A percentile compares a stretch with the other conserved stretches of the same genome.
Conservation (phyloP, 345 rosid genomes). For the Citrus glauca region DNA sequence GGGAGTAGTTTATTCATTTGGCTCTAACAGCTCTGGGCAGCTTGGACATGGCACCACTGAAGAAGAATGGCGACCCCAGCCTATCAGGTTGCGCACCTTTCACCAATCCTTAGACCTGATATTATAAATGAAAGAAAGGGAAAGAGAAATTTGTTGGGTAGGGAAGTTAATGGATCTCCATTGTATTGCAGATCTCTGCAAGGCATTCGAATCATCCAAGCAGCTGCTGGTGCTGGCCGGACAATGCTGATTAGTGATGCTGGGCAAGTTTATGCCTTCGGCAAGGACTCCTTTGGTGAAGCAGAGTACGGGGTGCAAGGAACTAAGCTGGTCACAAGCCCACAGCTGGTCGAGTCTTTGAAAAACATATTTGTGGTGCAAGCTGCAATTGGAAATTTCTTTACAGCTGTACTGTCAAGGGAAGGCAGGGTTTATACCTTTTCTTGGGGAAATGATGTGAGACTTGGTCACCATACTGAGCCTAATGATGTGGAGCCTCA, state of each 20-base stretch:
- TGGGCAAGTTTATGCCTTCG: conserved; percentile 79
- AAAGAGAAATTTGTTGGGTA: conserved; percentile 21
- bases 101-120: conserved; percentile 28
- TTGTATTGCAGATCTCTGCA: conserved; percentile 84
- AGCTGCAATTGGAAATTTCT: conserved; percentile 86
- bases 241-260: conserved; percentile 93
- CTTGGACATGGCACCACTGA: conserved; percentile 84
- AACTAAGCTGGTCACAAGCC: conserved; percentile 57
- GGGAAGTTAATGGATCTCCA: conserved; percentile 42
- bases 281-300: conserved; percentile 81
- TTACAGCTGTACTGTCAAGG: conserved; percentile 87
- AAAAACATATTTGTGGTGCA: conserved; percentile 81
- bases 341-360: conserved; percentile 75
- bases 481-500: conserved; percentile 65
- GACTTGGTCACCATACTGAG: conserved; percentile 81
- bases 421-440: conserved; percentile 96
- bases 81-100: conserved; percentile 66
- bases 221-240: conserved; percentile 81
- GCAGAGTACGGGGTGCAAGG: conserved; percentile 60
- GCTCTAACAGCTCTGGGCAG: conserved; percentile 82
- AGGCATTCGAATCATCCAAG: conserved; percentile 90
- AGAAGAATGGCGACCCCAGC: conserved; percentile 82
- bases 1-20: conserved; percentile 80
- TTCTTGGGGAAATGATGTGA: conserved; percentile 82
- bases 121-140: conserved; percentile 25